Evolutionary conservation across 768 basidiomycete species (phyloP), one percentile per base, ranked within the genome.

Genomic region (Saitozyma podzolica): DNA sequence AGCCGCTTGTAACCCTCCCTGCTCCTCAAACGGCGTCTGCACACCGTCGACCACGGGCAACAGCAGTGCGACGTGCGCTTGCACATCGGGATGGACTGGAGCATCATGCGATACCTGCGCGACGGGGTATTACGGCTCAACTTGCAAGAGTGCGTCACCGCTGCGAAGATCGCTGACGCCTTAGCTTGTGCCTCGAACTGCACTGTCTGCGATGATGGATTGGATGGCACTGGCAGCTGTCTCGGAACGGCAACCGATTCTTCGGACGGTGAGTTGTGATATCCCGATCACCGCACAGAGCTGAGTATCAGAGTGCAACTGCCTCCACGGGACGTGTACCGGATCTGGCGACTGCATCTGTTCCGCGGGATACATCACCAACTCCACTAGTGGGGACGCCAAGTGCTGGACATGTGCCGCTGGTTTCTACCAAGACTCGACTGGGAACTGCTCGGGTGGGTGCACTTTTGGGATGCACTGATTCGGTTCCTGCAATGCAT

Each of bases 11-110:
- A 54, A 70, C 50, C 69, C 74, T 1, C 54, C 75, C 40, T 78
- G 77, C 53, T 65, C 68, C 0, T 59, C 67, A 9, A 63, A 66
- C 20, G 74, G 77, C 1, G 47, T 65, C 1, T 78, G 77, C 54
- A 62, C 56, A 14, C 63, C 68, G 2, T 45, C 57, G 2, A 45
- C 40, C 48, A 8, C 48, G 41, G 29, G 54, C 41, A 39, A 57
- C 10, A 39, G 40, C 10, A 50, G 48, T 0, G 66, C 59, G 39
- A 58, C 54, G 8, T 78, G 77, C 58, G 13, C 29, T 5, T 78
- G 77, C 53, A 20, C 42, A 16, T 52, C 66, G 1, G 78, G 78
- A 4, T 79, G 73, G 73, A 62, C 73, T 9, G 78, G 78, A 14
- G 40, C 59, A 5, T 48, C 69, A 9, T 79, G 78, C 64, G 66